Conservation (phyloP, 176 grass and related monocot species). For the Carex parvula region DNA sequence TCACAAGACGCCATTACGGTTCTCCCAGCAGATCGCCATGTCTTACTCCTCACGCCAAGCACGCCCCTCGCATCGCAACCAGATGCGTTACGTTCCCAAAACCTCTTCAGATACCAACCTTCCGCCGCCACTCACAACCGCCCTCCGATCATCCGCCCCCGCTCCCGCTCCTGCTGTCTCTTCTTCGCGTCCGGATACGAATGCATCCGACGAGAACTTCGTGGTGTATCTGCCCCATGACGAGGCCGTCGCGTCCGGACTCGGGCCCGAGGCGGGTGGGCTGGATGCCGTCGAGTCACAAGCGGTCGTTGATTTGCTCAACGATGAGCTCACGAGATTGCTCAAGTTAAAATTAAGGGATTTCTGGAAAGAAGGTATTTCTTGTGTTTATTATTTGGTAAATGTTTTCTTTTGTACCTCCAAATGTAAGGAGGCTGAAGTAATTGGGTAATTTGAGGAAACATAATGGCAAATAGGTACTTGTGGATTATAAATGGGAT, state of each 20-base stretch:
- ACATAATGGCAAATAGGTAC: background rate
- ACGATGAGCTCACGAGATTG: conserved; percentile 54
- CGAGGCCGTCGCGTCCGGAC: conserved; percentile 78
- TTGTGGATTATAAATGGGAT: background rate
- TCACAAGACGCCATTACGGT: background rate
- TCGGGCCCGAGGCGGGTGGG: conserved; percentile 53
- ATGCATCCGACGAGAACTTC: conserved; percentile 34
- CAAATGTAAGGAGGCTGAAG: background rate
- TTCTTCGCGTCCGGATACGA: background rate
- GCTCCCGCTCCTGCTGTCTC: conserved; percentile 21
- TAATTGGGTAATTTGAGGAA: background rate
- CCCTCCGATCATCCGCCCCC: conserved; percentile 52
- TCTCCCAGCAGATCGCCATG: conserved; percentile 11
- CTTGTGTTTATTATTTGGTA: background rate
- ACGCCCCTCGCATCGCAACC: conserved; percentile 21
- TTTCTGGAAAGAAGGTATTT: conserved; percentile 77
- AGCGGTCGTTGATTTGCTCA: conserved; percentile 81
- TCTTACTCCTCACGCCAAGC: conserved; percentile 35
- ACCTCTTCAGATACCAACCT: conserved; percentile 33
- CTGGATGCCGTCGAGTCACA: conserved; percentile 86
- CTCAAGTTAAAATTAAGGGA: conserved; percentile 60
- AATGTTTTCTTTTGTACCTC: background rate
- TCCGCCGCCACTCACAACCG: conserved; percentile 47
- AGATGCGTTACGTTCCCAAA: conserved; percentile 57
- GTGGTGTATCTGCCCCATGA: conserved; percentile 84